Conservation (phyloP, 164 flowering plant genomes). For the Magnolia changhungtana region DNA sequence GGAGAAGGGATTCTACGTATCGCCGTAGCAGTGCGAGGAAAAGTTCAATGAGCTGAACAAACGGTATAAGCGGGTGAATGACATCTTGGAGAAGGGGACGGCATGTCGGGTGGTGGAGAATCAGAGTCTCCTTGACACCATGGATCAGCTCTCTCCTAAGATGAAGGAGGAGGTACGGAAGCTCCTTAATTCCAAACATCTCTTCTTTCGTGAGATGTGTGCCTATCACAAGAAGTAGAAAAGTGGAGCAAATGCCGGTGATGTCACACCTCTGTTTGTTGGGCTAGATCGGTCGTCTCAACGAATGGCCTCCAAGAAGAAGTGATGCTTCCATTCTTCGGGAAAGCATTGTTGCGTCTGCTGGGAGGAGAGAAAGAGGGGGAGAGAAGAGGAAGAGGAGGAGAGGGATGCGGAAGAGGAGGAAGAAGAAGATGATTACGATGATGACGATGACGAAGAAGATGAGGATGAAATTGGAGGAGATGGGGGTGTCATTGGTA, state of each 20-base stretch:
- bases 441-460: constrained; percentile 16
- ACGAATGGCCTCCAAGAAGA: constrained; percentile 25
- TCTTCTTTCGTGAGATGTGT: constrained; percentile 95
- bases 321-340: constrained; percentile 39
- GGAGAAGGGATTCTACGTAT: constrained; percentile 86
- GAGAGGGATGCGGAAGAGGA: constrained; percentile 44
- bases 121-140: constrained; percentile 63
- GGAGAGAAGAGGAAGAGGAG: constrained; percentile 38
- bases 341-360: constrained; percentile 18
- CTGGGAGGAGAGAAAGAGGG: constrained; percentile 22
- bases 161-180: constrained; percentile 85
- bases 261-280: constrained; percentile 25
- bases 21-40: constrained; percentile 97
- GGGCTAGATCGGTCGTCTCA: constrained; percentile 18
- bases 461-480: constrained; percentile 13
- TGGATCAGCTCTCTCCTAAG: constrained; percentile 70
- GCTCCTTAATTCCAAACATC: constrained; percentile 84
- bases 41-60: constrained; percentile 94
- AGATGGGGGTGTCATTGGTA: neutral
- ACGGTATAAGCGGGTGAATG: constrained; percentile 95
- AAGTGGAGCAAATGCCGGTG: constrained; percentile 15
- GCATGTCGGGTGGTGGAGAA: constrained; percentile 94
- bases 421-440: constrained; percentile 31
- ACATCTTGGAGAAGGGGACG: constrained; percentile 79
- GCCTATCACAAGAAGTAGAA: constrained; percentile 79